phyloP scores from a whole-genome alignment of 192 early-diverging fungal genomes.

The Coemansia sp. region DNA sequence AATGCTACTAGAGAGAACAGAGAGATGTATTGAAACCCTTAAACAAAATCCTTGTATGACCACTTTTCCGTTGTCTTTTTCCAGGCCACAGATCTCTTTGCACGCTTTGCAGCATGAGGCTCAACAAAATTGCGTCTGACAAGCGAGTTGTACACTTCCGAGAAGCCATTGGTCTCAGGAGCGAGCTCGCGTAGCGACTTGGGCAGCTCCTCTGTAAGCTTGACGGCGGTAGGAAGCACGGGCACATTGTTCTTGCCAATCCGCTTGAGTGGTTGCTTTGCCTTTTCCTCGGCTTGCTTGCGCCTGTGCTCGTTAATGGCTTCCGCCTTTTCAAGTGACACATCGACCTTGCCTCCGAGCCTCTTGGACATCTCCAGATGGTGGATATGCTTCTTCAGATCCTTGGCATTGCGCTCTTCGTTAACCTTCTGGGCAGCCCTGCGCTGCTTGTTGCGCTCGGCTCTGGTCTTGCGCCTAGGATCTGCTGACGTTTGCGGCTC shows the following conservation, averaged over 20 bases:
- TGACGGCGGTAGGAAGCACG: constrained; percentile 33
- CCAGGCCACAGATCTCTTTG: constrained; percentile 14
- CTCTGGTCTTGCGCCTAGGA: constrained; percentile 59
- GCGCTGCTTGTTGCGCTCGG: constrained; percentile 59
- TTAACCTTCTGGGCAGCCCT: constrained; percentile 36
- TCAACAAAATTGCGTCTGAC: constrained; percentile 50
- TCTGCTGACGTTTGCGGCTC: constrained; percentile 23
- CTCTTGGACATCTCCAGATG: constrained; percentile 56
- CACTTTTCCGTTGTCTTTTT: constrained; percentile 46
- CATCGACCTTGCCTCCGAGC: constrained; percentile 54
- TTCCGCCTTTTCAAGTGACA: constrained; percentile 22
- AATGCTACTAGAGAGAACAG: neutral
- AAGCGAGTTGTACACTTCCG: constrained; percentile 38
- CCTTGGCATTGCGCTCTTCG: constrained; percentile 42
- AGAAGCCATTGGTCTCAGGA: constrained; percentile 43
- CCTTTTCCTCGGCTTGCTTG: constrained; percentile 28
- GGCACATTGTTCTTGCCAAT: constrained; percentile 39
- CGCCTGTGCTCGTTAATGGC: constrained; percentile 12
- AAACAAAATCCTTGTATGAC: constrained; percentile 45
- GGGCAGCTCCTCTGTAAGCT: constrained; percentile 47
- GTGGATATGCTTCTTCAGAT: constrained; percentile 48
- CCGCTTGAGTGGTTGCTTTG: constrained; percentile 26
- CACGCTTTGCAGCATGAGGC: constrained; percentile 16
- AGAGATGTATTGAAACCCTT: neutral
- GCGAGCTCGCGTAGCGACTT: constrained; percentile 42